These are phyloP conservation scores for Yueomyces sp. DNA, from an alignment of 1,139 yeast genomes.

Conservation along the genomic window DNA sequence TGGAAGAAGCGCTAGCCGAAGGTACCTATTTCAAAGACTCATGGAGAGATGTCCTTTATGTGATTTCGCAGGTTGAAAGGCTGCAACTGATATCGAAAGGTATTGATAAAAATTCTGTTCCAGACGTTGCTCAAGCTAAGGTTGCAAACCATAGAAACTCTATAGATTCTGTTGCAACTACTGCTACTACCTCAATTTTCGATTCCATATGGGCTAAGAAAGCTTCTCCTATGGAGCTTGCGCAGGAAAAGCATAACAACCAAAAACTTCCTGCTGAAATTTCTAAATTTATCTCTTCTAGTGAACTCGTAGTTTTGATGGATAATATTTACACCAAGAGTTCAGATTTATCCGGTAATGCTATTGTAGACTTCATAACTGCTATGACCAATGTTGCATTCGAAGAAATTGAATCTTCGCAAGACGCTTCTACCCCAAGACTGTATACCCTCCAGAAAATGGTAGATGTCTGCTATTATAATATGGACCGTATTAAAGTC, in stretches of 20 bases:
- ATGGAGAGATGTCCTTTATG: slow-evolving; percentile 75
- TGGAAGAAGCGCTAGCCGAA: slow-evolving; percentile 68
- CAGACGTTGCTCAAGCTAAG: slow-evolving; percentile 73
- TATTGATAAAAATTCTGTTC: slow-evolving; percentile 70
- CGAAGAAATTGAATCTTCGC: slow-evolving; percentile 87
- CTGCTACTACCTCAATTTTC: slow-evolving; percentile 24
- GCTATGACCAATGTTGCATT: slow-evolving; percentile 79
- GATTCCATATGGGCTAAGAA: slow-evolving; percentile 29
- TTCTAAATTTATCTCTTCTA: slow-evolving; percentile 49
- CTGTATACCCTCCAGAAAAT: slow-evolving; percentile 87
- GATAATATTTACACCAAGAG: slow-evolving; percentile 83
- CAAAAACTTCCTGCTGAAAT: slow-evolving; percentile 41
- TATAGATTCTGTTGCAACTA: slow-evolving; percentile 36
- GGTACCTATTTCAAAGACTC: slow-evolving; percentile 61
- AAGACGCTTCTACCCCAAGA: slow-evolving; percentile 71
- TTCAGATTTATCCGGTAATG: slow-evolving; percentile 65
- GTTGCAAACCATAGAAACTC: slow-evolving; percentile 36
- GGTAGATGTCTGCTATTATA: slow-evolving; percentile 94
- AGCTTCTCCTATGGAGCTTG: slow-evolving; percentile 35
- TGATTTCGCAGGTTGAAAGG: slow-evolving; percentile 84
- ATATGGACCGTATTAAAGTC: slow-evolving; percentile 89
- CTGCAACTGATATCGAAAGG: slow-evolving; percentile 83
- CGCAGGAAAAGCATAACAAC: slow-evolving; percentile 37
- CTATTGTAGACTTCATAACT: slow-evolving; percentile 74
- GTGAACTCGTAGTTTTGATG: slow-evolving; percentile 72